Evolutionary conservation across 1,284 basidiomycete species (phyloP), one percentile per base, ranked within the genome.

Genomic region (Austroboletus niveus): DNA sequence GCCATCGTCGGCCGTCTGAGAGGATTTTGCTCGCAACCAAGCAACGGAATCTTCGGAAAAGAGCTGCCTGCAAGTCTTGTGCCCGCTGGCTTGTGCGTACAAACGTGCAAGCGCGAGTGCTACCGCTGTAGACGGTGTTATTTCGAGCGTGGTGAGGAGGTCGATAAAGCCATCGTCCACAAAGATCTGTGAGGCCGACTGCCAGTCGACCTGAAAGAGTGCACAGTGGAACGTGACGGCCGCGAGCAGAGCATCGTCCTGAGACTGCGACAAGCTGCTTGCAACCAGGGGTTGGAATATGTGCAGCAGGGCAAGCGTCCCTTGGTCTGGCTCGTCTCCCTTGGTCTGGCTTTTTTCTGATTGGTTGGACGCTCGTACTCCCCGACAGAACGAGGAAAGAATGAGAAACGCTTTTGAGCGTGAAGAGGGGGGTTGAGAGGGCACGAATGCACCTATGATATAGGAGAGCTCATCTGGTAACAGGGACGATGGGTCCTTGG

Each of bases 141-240:
- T 68, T 51, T 92, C 89, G 20, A 85, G 72, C 10, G 77, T 74
- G 65, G 81, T 75, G 45, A 88, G 68, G 30, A 79, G 75, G 41
- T 87, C 82, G 22, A 85, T 60, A 15, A 84, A 68, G 4, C 80
- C 82, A 57, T 88, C 85, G 54, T 78, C 74, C 24, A 71, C 65
- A 52, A 92, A 82, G 41, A 91, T 79, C 22, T 75, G 61, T 11
- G 83, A 74, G 12, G 84, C 89, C 4, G 81, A 72, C 47, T 76
- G 69, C 68, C 82, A 80, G 59, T 91, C 87, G 35, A 92, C 82
- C 64, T 91, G 87, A 61, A 92, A 89, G 27, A 93, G 70, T 0
- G 87, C 87, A 12, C 77, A 72, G 42, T 92, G 73, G 62, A 90
- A 84, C 0, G 80, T 78, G 36, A 87, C 69, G 7, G 80, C 81